Evolutionary conservation across 352 stramenopile genomes (phyloP).

Genomic region (Phytophthora chlamydospora): DNA sequence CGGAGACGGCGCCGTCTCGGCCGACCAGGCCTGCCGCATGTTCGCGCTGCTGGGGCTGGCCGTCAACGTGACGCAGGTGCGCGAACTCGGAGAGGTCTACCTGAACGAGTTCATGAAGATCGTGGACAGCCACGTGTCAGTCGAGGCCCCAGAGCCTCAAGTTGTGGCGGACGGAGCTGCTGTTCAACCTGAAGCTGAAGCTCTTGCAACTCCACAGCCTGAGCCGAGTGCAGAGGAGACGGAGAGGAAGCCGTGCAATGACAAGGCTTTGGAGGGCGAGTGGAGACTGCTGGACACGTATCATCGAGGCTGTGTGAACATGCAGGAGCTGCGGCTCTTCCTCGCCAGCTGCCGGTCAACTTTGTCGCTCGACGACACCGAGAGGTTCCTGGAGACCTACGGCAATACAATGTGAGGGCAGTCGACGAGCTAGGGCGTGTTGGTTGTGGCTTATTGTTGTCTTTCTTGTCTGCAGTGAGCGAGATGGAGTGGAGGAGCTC

Average conservation of each 20-base stretch:
- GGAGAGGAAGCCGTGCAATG: slow-evolving; percentile 27
- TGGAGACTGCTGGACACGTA: slow-evolving; percentile 70
- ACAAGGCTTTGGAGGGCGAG: slow-evolving; percentile 49
- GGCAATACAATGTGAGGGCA: slow-evolving; percentile 35
- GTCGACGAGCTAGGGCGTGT: not conserved
- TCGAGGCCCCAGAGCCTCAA: slow-evolving; percentile 1
- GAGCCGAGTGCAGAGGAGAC: slow-evolving; percentile 23
- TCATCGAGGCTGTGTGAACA: slow-evolving; percentile 41
- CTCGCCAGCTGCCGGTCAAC: slow-evolving; percentile 49
- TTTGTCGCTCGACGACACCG: slow-evolving; percentile 48
- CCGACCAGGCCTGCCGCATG: slow-evolving; percentile 65
- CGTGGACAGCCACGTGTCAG: slow-evolving; percentile 57
- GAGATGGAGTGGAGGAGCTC: slow-evolving; percentile 32
- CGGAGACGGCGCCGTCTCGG: slow-evolving; percentile 59
- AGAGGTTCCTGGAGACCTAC: slow-evolving; percentile 65
- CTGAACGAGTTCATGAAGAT: slow-evolving; percentile 79
- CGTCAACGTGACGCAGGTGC: slow-evolving; percentile 55
- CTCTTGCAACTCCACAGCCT: not conserved
- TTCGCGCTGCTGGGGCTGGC: slow-evolving; percentile 66
- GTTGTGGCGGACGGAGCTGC: not conserved
- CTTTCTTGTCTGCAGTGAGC: slow-evolving; percentile 6
- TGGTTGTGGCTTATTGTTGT: not conserved
- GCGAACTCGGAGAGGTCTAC: slow-evolving; percentile 69
- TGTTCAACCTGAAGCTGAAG: slow-evolving; percentile 6
- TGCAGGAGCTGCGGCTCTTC: slow-evolving; percentile 54